Evolutionary conservation across 2,329 filamentous ascomycete species (phyloP).

Genomic region (Hymenoscyphus salicellus): DNA sequence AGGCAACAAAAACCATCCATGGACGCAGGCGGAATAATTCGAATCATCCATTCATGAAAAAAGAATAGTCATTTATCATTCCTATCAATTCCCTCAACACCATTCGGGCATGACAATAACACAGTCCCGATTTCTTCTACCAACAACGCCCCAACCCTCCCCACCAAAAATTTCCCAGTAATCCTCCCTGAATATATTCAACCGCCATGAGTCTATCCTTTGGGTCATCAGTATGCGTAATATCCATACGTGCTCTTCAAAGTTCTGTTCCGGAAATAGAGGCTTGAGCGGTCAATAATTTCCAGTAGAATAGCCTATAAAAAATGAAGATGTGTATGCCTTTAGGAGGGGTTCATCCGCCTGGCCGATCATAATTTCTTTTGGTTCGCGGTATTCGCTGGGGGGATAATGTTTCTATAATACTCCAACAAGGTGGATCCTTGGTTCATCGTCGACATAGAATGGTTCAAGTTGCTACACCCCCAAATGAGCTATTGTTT

Average conservation of each 20-base stretch:
- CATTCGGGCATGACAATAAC: not conserved
- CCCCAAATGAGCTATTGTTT: conserved; percentile 8
- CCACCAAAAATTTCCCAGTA: not conserved
- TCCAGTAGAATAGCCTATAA: conserved; percentile 3
- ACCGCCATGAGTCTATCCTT: not conserved
- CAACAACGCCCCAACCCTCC: not conserved
- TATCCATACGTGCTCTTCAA: not conserved
- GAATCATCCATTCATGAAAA: not conserved
- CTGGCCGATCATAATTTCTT: not conserved
- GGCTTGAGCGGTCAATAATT: not conserved
- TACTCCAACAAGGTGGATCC: not conserved
- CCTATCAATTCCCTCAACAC: not conserved
- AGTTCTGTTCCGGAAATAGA: not conserved
- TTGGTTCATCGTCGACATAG: not conserved
- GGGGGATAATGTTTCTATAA: not conserved
- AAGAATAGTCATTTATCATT: conserved; percentile 1
- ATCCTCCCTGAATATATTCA: not conserved
- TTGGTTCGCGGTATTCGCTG: not conserved
- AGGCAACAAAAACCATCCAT: not conserved
- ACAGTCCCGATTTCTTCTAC: not conserved
- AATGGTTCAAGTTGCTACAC: conserved; percentile 10
- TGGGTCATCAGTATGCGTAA: not conserved
- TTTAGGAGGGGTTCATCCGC: not conserved
- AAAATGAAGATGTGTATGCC: not conserved
- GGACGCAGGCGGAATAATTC: not conserved